phyloP scores from a whole-genome alignment of 2,329 filamentous ascomycete genomes.

The Akanthomyces uredinophilus region DNA sequence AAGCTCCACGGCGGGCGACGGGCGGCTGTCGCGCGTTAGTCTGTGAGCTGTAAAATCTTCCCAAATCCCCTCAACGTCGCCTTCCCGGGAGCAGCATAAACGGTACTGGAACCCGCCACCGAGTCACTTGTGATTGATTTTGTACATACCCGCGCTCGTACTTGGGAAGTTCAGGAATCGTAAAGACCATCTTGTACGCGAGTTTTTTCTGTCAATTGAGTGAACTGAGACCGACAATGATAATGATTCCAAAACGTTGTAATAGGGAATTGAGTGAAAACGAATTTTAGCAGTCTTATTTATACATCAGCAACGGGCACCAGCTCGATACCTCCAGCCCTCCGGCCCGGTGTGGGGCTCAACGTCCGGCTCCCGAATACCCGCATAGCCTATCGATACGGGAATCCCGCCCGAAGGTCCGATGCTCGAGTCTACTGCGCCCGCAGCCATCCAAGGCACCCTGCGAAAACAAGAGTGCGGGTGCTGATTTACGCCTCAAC shows the following conservation, averaged over 20 bases:
- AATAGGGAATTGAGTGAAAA: not conserved
- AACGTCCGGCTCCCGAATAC: conserved; percentile 2
- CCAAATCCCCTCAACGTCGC: not conserved
- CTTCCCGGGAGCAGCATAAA: not conserved
- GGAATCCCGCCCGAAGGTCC: not conserved
- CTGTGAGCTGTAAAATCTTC: not conserved
- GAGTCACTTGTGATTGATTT: no score
- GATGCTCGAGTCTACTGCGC: not conserved
- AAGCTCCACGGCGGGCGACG: conserved; percentile 11
- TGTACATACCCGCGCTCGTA: conserved; percentile 12
- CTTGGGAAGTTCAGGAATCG: conserved; percentile 11
- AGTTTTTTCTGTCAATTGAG: no score
- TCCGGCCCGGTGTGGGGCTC: not conserved
- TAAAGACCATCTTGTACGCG: conserved; percentile 9
- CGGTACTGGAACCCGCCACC: no score
- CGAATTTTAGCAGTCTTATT: not conserved
- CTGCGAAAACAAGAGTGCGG: not conserved
- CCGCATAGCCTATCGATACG: conserved; percentile 9
- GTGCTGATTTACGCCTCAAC: not conserved
- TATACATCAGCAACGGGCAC: not conserved
- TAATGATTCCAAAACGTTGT: not conserved
- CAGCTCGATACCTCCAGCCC: not conserved
- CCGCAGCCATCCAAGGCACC: not conserved
- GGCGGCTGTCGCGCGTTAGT: not conserved
- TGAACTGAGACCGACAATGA: not conserved